A percentile compares a stretch with the other conserved stretches of the same genome.
Conservation (phyloP, 805 yeast species). For the Candida sanyiensis region DNA sequence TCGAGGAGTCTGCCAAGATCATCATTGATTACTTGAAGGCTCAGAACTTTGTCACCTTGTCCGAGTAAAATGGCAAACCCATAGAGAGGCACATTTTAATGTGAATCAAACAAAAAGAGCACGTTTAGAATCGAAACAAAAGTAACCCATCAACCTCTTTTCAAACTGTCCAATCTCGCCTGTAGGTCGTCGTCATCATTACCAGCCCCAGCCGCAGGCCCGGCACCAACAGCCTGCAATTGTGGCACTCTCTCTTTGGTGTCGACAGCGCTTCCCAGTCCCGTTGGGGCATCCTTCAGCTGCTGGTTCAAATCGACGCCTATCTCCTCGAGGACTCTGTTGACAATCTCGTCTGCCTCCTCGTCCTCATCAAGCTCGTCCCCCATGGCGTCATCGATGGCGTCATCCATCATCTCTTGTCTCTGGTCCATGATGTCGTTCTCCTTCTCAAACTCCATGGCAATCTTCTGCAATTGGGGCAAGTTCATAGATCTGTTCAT, state of each 20-base stretch:
- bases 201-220: constrained; percentile 30
- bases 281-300: constrained; percentile 41
- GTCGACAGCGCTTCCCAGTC: constrained; percentile 15
- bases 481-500: constrained; percentile 90
- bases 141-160: constrained; percentile 38
- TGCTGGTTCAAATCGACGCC: constrained; percentile 73
- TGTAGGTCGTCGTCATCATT: constrained; percentile 77
- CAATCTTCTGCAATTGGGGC: constrained; percentile 81
- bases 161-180: constrained; percentile 79
- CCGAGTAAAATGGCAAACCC: constrained; percentile 2
- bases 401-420: constrained; percentile 98
- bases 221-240: constrained; percentile 37
- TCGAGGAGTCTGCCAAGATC: constrained; percentile 75
- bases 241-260: constrained; percentile 44
- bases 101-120: neutral
- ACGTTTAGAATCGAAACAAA: neutral
- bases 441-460: constrained; percentile 92
- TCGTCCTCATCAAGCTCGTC: constrained; percentile 84
- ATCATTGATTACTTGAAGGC: constrained; percentile 63
- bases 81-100: neutral
- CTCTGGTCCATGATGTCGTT: constrained; percentile 97
- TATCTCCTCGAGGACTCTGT: constrained; percentile 89
- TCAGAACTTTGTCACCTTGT: constrained; percentile 31
- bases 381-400: constrained; percentile 94
- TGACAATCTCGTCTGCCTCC: constrained; percentile 86